These are phyloP conservation scores for Naegleria lovaniensis DNA, from an alignment of 208 protist genomes.

Conservation along the genomic window DNA sequence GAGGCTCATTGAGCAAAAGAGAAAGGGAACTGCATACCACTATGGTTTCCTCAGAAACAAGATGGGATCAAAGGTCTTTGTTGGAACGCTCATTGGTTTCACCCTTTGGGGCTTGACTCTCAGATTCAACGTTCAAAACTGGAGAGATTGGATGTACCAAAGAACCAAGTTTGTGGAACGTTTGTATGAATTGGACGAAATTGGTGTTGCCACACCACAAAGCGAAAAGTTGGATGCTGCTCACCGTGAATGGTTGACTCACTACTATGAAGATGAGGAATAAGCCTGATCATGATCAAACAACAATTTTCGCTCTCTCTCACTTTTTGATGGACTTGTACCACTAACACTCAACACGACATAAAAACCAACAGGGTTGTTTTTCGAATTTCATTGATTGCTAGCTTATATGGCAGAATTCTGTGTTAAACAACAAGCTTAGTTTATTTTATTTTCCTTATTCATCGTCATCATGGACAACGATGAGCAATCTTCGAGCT, in stretches of 20 bases:
- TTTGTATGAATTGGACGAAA: background rate
- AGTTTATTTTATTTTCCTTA: background rate
- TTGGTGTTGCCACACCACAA: background rate
- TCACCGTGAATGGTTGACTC: background rate
- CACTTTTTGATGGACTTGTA: background rate
- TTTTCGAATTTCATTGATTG: background rate
- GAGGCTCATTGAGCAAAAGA: background rate
- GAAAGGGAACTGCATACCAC: background rate
- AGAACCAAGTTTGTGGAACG: background rate
- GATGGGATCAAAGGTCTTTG: background rate
- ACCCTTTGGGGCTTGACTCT: background rate
- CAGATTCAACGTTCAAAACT: background rate
- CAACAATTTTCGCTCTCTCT: background rate
- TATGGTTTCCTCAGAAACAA: background rate
- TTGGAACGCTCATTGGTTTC: background rate
- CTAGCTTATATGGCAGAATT: background rate
- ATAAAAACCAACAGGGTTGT: background rate
- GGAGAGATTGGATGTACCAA: conserved; percentile 7
- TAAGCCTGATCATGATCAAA: background rate
- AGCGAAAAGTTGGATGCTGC: background rate
- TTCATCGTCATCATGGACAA: background rate
- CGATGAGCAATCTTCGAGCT: no score
- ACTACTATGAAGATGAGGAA: background rate
- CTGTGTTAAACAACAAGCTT: background rate
- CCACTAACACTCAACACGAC: no score